These are phyloP conservation scores for Leptographium lundbergii DNA, from an alignment of 2,329 filamentous ascomycete genomes.

Conservation along the genomic window DNA sequence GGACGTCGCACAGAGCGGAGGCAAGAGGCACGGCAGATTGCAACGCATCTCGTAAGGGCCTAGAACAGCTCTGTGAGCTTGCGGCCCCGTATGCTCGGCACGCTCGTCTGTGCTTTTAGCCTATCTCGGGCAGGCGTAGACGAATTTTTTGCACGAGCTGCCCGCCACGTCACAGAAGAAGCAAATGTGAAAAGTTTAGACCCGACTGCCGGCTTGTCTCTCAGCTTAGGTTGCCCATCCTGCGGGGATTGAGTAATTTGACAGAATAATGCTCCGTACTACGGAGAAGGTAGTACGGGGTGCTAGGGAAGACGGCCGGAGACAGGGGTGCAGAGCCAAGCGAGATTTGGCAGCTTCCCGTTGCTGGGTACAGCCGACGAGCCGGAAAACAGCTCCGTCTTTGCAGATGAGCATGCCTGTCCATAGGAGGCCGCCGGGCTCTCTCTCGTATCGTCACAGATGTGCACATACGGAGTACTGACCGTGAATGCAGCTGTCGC, in stretches of 20 bases:
- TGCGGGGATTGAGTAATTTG: neutral
- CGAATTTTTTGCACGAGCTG: neutral
- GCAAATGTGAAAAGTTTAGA: too few relatives aligned
- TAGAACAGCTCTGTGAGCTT: too few relatives aligned
- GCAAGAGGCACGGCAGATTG: neutral
- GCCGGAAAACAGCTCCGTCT: neutral
- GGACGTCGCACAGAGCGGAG: slow-evolving; percentile 25
- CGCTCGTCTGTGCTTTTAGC: neutral
- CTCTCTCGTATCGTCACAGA: too few relatives aligned
- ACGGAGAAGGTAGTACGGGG: too few relatives aligned
- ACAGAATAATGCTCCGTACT: too few relatives aligned
- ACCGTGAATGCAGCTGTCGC: too few relatives aligned
- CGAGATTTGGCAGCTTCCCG: neutral
- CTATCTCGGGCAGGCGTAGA: neutral
- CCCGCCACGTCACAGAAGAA: neutral
- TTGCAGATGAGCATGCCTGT: too few relatives aligned
- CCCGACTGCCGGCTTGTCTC: neutral
- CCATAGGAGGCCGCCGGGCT: too few relatives aligned
- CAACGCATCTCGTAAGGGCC: too few relatives aligned
- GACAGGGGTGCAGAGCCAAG: neutral
- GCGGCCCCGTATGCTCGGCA: neutral
- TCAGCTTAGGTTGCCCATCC: neutral
- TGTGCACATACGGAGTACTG: too few relatives aligned
- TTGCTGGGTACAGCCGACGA: neutral
- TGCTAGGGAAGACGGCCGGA: neutral